A percentile compares a stretch with the other conserved stretches of the same genome.
Evolutionary conservation across 768 basidiomycete species (phyloP).

Genomic region (Dictyophora rubrovolvata): DNA sequence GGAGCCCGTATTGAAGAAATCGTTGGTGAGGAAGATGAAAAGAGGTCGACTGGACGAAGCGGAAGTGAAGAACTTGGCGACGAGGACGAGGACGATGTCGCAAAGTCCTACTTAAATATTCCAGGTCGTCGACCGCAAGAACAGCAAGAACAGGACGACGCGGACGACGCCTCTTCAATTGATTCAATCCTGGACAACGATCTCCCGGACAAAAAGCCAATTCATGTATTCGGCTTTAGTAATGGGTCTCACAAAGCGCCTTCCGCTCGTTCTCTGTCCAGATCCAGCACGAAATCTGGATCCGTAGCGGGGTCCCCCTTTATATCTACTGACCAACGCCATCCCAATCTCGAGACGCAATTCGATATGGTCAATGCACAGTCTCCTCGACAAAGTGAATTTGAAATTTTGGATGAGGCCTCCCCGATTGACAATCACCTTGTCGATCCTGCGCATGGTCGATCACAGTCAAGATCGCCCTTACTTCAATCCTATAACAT

Average conservation of each 20-base stretch:
- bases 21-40: slow-evolving; percentile 29
- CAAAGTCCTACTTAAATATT: too few species aligned
- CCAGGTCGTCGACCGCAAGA: too few species aligned
- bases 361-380: not conserved
- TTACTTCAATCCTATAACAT: too few species aligned
- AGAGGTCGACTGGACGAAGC: not conserved
- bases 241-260: not conserved
- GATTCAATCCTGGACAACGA: slow-evolving; percentile 33
- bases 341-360: not conserved
- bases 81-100: not conserved
- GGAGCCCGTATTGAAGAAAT: slow-evolving; percentile 66
- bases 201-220: slow-evolving; percentile 42
- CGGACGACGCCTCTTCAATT: slow-evolving; percentile 29
- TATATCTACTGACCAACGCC: not conserved
- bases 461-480: not conserved
- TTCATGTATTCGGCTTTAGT: slow-evolving; percentile 44
- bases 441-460: not conserved
- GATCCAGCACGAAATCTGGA: not conserved
- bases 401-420: not conserved
- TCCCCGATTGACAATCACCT: not conserved
- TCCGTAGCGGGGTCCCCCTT: not conserved
- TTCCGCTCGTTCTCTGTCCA: not conserved
- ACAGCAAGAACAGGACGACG: slow-evolving; percentile 9
- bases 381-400: not conserved
- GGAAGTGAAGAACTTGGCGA: not conserved